Percentiles rank a stretch among this genome's conserved stretches.
Evolutionary conservation across 2,329 filamentous ascomycete genomes (phyloP).

Genomic region (Pestalotiopsis sp.): DNA sequence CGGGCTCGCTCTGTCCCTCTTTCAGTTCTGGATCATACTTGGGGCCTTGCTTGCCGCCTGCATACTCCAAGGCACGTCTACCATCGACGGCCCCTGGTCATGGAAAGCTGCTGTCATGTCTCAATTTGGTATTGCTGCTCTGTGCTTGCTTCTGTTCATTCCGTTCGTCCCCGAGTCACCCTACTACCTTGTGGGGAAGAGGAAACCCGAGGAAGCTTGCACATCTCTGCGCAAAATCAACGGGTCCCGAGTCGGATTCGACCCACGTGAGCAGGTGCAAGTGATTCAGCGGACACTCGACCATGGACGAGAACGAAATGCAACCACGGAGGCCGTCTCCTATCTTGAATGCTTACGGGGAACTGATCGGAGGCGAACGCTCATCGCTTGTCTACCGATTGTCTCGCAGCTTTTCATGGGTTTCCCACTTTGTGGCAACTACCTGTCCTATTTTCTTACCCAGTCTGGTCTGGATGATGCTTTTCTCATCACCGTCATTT

Average conservation of each 20-base stretch:
- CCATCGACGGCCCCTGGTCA: neutral
- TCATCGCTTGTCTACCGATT: neutral
- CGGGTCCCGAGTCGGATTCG: neutral
- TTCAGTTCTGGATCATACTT: neutral
- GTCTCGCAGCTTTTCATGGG: neutral
- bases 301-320: neutral
- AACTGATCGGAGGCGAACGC: neutral
- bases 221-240: neutral
- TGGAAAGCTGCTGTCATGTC: neutral
- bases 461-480: neutral
- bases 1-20: neutral
- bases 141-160: neutral
- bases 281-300: neutral
- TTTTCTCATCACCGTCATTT: neutral
- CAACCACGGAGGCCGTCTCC: neutral
- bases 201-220: neutral
- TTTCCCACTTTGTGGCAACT: neutral
- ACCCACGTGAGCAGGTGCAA: neutral
- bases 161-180: neutral
- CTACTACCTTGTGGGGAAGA: neutral
- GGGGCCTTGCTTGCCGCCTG: neutral
- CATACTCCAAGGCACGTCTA: neutral
- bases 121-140: neutral
- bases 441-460: neutral
- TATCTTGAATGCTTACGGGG: constrained; percentile 2